These are phyloP conservation scores for Colletotrichum noveboracense DNA, from an alignment of 2,329 filamentous ascomycete genomes.

Conservation along the genomic window DNA sequence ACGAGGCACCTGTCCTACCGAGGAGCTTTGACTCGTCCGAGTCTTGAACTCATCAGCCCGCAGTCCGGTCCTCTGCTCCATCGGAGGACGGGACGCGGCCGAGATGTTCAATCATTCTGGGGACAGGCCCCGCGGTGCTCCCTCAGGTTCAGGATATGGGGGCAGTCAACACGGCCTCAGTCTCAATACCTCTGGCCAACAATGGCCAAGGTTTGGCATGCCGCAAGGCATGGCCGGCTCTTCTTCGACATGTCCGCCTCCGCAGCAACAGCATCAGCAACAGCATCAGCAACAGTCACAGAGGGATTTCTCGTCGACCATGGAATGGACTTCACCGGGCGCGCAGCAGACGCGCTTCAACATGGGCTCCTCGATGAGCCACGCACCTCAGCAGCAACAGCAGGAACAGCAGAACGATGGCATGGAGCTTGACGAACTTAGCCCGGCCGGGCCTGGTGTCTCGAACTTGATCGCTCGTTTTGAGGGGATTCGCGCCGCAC, in stretches of 20 bases:
- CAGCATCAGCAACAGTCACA: conserved; percentile 3
- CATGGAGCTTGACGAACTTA: conserved; percentile 23
- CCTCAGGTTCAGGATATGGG: conserved; percentile 25
- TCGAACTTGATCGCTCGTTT: conserved; percentile 46
- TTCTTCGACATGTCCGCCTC: conserved; percentile 32
- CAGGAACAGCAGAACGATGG: conserved; percentile 10
- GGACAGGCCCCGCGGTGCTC: conserved; percentile 34
- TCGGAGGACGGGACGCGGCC: conserved; percentile 34
- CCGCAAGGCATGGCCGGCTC: conserved; percentile 29
- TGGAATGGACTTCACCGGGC: conserved; percentile 43
- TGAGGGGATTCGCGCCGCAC: conserved; percentile 38
- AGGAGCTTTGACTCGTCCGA: conserved; percentile 44
- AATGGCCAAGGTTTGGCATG: conserved; percentile 36
- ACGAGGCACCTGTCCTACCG: conserved; percentile 34
- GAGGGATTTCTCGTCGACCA: conserved; percentile 23
- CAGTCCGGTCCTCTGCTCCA: conserved; percentile 35
- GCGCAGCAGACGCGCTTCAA: conserved; percentile 29
- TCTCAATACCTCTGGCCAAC: conserved; percentile 36
- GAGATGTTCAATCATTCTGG: conserved; percentile 43
- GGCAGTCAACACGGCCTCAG: conserved; percentile 13
- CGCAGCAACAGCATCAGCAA: conserved; percentile 11
- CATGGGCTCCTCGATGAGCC: neutral
- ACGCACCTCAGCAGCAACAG: neutral
- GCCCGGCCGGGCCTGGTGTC: conserved; percentile 31
- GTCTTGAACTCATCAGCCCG: conserved; percentile 39